These are phyloP conservation scores for Paecilomyces fulvus DNA, from an alignment of 2,329 filamentous ascomycete genomes.

Conservation along the genomic window DNA sequence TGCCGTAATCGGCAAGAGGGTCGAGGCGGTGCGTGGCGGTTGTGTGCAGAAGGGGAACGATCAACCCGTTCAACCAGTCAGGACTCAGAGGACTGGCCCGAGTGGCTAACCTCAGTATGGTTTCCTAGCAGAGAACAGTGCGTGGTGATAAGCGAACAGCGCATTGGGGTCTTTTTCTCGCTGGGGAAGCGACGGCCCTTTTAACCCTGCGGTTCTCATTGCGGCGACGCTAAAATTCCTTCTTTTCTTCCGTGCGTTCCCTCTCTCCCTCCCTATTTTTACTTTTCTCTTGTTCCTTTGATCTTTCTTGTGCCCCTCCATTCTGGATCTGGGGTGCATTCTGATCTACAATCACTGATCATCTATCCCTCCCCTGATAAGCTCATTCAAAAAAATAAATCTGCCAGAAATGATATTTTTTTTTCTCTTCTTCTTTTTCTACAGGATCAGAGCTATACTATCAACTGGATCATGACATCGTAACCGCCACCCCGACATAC, in stretches of 20 bases:
- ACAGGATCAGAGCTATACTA: too few relatives aligned
- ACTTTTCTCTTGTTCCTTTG: not conserved
- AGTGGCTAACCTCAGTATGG: too few relatives aligned
- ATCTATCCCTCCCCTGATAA: not conserved
- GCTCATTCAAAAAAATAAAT: not conserved
- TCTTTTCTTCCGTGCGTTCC: slow-evolving; percentile 2
- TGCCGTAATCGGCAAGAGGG: not conserved
- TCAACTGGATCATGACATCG: not conserved
- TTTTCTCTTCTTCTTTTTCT: slow-evolving; percentile 3
- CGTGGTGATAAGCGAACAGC: not conserved
- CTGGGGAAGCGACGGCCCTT: slow-evolving; percentile 21
- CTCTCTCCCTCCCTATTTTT: slow-evolving; percentile 2
- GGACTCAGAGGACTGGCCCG: too few relatives aligned
- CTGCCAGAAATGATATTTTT: slow-evolving; percentile 2
- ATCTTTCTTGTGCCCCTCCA: not conserved
- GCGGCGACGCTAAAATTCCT: slow-evolving; percentile 12
- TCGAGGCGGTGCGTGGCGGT: slow-evolving; percentile 5
- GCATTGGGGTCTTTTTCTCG: not conserved
- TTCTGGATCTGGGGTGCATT: not conserved
- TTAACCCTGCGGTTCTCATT: slow-evolving; percentile 24
- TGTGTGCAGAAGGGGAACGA: not conserved
- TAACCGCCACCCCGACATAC: not conserved
- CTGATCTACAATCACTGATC: too few relatives aligned
- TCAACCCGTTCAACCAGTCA: too few relatives aligned
- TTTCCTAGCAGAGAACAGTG: not conserved